Evolutionary conservation across 225 moss, liverwort and hornwort genomes (phyloP), one percentile per base, ranked within the genome.

Genomic region (Pseudoscleropodium purum): DNA sequence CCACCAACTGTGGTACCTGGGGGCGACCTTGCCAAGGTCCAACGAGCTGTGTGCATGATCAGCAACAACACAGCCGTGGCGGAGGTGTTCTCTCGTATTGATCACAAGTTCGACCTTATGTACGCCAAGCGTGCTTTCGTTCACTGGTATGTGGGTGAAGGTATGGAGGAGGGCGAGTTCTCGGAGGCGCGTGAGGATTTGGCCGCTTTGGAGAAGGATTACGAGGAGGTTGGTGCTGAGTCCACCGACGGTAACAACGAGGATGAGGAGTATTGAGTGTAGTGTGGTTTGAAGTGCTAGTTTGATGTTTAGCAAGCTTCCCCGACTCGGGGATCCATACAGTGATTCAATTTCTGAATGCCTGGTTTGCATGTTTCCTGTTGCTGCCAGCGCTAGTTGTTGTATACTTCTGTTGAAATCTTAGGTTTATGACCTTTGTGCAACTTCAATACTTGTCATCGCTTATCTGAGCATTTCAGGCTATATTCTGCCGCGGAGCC

Each of bases 151-250:
- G 92, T 94, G 30, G 94, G 94, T 62, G 94, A 94, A 74, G 94
- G 92, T 21, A 94, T 94, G 94, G 94, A 94, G 85, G 92, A 94
- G 88, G 92, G 92, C 52, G 92, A 92, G 90, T 94, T 94, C 31
- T 94, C 92, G 3, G 94, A 94, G 89, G 94, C 94, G 27, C 93
- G 94, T 26, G 94, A 94, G 89, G 94, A 94, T 64, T 84, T 94
- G 92, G 94, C 94, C 31, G 94, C 94, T 20, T 54, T 94, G 89
- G 94, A 94, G 93, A 94, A 94, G 89, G 94, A 93, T 84, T 94
- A 94, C 79, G 94, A 94, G 80, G 94, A 94, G 66, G 94, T 94
- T 17, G 93, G 94, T 81, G 93, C 94, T 26, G 94, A 94, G 80
- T 94, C 94, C 20, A 89, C 93, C 17, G 94, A 94, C 84, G 94